Evolutionary conservation across 2,329 filamentous ascomycete genomes (phyloP), one percentile per base, ranked within the genome.

Genomic region (Penicillium hordei): DNA sequence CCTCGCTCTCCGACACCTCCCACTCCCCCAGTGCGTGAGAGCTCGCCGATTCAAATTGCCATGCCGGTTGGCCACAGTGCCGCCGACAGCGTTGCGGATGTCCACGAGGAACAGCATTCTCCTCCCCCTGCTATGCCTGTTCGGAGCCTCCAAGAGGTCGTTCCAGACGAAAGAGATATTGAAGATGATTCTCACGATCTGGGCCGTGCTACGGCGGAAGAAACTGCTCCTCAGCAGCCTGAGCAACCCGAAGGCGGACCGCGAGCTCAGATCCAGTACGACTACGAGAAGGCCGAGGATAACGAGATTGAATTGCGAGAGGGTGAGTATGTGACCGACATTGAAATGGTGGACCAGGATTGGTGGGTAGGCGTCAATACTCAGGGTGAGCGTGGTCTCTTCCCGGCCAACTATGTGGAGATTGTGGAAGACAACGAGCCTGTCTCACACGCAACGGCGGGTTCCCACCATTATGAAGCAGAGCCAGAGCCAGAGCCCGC

Each of bases 281-380:
- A 99, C 72, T 99, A 99, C 71, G 93, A 97, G 69, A 97, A 95
- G 78, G 92, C 92, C 1, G 94, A 99, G 75, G 93, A 96, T 65
- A 99, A 99, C 70, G 94, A 99, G 77, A 85, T 99, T 57, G 92
- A 96, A 64, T 83, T 99, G 19, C 82, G 85, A 27, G 94, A 99
- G 76, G 93, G 93, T 61, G 90, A 97, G 68, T 85, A 88, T 63
- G 89, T 99, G 38, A 92, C 85, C 25, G 89, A 96, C 72, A 96
- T 99, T 68, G 91, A 97, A 62, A 95, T 95, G 90, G 91, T 99
- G 2, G 94, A 97, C 67, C 89, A 95, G 51, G 93, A 99, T 72
- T 99, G 94, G 94, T 99, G 94, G 94, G 89, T 96, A 84, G 94
- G 95, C 43, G 90, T 89, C 65, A 99, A 97, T 78, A 79, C 83